Conservation (phyloP, 768 basidiomycete genomes). For the Tremella mesenterica region DNA sequence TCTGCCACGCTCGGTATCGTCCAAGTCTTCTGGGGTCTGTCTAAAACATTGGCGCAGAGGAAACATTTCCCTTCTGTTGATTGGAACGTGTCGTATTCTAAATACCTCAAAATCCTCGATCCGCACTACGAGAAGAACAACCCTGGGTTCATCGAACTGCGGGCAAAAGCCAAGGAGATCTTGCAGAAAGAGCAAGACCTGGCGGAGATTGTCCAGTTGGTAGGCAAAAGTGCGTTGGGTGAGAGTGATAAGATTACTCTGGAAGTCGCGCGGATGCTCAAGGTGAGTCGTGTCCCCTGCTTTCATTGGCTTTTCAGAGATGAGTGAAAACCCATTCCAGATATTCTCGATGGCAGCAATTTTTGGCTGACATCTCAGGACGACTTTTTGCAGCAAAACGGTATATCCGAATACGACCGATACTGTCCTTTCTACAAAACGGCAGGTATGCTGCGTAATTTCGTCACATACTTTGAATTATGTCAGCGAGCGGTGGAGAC, state of each 20-base stretch:
- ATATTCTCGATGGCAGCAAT: too few relatives aligned
- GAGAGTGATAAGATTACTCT: conserved; percentile 97
- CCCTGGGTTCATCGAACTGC: conserved; percentile 89
- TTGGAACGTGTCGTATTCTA: conserved; percentile 99
- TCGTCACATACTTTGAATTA: conserved; percentile 87
- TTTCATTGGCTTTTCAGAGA: background rate
- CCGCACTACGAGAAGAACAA: conserved; percentile 74
- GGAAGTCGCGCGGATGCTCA: conserved; percentile 92
- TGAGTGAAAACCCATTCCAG: background rate
- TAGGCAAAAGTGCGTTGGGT: conserved; percentile 94
- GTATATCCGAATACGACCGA: conserved; percentile 94
- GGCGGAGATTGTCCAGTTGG: conserved; percentile 98
- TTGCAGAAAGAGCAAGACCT: conserved; percentile 97
- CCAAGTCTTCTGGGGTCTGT: conserved; percentile 99
- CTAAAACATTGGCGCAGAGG: conserved; percentile 96
- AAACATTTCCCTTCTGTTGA: conserved; percentile 99
- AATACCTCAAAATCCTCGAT: conserved; percentile 90
- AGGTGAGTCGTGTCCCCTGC: conserved; percentile 62
- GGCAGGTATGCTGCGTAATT: conserved; percentile 86
- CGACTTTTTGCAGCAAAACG: conserved; percentile 70
- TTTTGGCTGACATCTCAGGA: conserved; percentile 26
- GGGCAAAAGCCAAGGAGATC: conserved; percentile 89
- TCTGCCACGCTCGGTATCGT: conserved; percentile 96
- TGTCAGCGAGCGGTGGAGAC: conserved; percentile 76
- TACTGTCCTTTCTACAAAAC: conserved; percentile 99